Evolutionary conservation across 192 early-diverging fungal genomes (phyloP), one percentile per base, ranked within the genome.

Genomic region (Spizellomyces sp.): DNA sequence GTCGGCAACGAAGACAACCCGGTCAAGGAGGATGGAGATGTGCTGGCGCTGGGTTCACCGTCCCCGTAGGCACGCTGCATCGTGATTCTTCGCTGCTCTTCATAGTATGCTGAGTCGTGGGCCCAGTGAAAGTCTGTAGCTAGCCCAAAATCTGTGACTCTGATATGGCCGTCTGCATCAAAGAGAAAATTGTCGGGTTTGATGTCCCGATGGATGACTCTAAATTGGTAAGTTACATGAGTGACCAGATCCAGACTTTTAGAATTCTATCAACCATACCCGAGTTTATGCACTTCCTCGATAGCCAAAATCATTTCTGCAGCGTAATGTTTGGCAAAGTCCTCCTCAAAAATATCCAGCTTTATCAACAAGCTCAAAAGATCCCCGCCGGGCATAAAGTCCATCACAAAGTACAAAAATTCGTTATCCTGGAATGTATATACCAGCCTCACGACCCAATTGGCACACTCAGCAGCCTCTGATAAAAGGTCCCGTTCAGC

Each of bases 171-270:
- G 9, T 87, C 77, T 4, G 75, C 73, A 73, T 88, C 83, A 69
- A 91, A 88, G 10, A 91, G 69, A 52, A 91, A 88, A 75, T 91
- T 91, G 79, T 91, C 90, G 6, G 90, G 90, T 65, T 91, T 91
- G 62, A 91, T 84, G 65, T 91, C 89, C 8, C 90, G 67, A 56
- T 85, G 84, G 19, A 83, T 75, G 41, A 84, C 76, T 19, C 81
- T 81, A 54, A 48, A 44, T 27, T 15, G 15, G 47, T 61, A 17
- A 19, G 0, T 6, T 61, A 9, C 15, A 36, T 36, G 27, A 36
- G 27, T 36, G 17, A 42, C 5, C 15, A 61, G 36, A 61, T 61
- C 21, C 14, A 10, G 36, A 61, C 59, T 15, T 61, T 5, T 6
- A 8, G 36, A 0, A 41, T n/a, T n/a, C 12, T 54, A 4, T 54